These are phyloP conservation scores for Camelina hispida DNA, from an alignment of 345 rosid species.

Conservation along the genomic window DNA sequence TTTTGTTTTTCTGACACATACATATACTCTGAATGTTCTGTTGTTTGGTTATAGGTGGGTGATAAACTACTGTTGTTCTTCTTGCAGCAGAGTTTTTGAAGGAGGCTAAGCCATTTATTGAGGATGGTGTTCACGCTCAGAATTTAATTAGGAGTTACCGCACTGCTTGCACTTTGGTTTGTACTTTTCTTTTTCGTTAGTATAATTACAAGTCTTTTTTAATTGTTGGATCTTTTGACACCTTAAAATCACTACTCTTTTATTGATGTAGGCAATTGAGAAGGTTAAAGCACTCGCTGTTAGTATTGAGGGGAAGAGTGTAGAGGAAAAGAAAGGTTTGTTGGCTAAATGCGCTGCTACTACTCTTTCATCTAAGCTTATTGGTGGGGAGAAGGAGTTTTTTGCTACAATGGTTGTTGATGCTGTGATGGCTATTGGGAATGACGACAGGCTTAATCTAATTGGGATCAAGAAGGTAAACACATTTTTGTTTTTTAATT, in stretches of 20 bases:
- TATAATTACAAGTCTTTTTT: neutral
- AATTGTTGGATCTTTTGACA: neutral
- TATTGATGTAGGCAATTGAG: slow-evolving; percentile 65
- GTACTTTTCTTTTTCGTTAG: slow-evolving; percentile 16
- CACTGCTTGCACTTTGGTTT: slow-evolving; percentile 75
- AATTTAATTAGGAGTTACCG: slow-evolving; percentile 90
- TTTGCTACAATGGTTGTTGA: slow-evolving; percentile 94
- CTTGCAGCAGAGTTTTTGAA: slow-evolving; percentile 92
- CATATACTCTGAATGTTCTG: neutral
- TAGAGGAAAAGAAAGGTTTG: slow-evolving; percentile 87
- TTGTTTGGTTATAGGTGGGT: slow-evolving; percentile 66
- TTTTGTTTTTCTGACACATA: too few relatives aligned
- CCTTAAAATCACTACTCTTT: neutral
- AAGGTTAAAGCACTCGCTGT: slow-evolving; percentile 80
- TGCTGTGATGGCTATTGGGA: slow-evolving; percentile 86
- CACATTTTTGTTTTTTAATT: neutral
- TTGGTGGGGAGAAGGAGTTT: slow-evolving; percentile 99
- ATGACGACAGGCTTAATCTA: slow-evolving; percentile 84
- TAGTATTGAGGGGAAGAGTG: slow-evolving; percentile 90
- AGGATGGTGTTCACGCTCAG: slow-evolving; percentile 97
- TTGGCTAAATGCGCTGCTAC: slow-evolving; percentile 94
- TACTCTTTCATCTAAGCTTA: slow-evolving; percentile 93
- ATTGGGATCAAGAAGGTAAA: slow-evolving; percentile 94
- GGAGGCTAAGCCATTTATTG: slow-evolving; percentile 97
- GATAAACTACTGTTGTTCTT: slow-evolving; percentile 95